A percentile compares a stretch with the other conserved stretches of the same genome.
Conservation (phyloP, 2,329 filamentous ascomycete genomes). For the Colletotrichum liriopes region DNA sequence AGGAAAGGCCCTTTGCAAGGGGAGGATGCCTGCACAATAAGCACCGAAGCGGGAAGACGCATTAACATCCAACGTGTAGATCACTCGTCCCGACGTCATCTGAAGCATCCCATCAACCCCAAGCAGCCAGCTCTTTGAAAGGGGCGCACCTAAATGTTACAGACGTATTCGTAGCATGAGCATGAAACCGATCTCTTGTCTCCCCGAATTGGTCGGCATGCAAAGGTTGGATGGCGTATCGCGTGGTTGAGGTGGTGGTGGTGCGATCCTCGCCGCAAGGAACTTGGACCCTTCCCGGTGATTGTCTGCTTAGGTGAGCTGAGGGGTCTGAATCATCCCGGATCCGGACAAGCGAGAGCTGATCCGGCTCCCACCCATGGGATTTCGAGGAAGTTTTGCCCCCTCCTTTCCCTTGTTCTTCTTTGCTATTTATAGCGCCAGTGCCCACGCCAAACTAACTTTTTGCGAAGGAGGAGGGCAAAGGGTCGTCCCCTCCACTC, state of each 20-base stretch:
- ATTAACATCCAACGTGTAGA: not conserved
- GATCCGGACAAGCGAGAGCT: constrained; percentile 26
- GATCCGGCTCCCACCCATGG: constrained; percentile 18
- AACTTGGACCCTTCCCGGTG: not conserved
- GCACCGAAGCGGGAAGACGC: constrained; percentile 11
- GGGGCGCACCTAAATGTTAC: not conserved
- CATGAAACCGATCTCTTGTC: not conserved
- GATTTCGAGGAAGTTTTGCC: constrained; percentile 11
- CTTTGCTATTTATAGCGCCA: constrained; percentile 30
- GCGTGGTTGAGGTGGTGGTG: constrained; percentile 5
- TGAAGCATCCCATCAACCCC: not conserved
- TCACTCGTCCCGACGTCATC: constrained; percentile 19
- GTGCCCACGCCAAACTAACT: constrained; percentile 22
- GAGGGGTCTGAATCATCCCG: constrained; percentile 12
- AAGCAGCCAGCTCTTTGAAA: not conserved
- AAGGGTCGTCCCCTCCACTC: constrained; percentile 12
- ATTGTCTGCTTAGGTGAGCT: constrained; percentile 34
- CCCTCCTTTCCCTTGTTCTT: not conserved
- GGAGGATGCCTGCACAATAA: not conserved
- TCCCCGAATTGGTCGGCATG: not conserved
- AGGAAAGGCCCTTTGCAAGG: not conserved
- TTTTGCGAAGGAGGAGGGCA: constrained; percentile 6
- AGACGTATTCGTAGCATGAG: not conserved
- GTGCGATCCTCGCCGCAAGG: not conserved
- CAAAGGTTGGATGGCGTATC: constrained; percentile 12